Evolutionary conservation across 2,329 filamentous ascomycete species (phyloP), one percentile per base, ranked within the genome.

Genomic region (Trichophyton mentagrophytes): DNA sequence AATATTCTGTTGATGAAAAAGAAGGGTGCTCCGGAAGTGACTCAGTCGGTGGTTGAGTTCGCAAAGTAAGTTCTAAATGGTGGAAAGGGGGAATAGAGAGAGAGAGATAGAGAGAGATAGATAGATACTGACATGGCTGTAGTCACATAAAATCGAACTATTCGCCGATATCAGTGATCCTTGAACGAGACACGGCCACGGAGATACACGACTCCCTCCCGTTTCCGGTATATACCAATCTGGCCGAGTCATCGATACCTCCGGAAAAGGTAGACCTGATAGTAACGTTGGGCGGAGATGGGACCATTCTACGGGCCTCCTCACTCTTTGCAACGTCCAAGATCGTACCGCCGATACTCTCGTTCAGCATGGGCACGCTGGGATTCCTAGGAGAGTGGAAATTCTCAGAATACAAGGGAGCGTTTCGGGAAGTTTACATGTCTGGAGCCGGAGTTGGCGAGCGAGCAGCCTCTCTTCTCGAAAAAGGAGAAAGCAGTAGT

Each of bases 331-430:
- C 90, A 62, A 86, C 89, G 42, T 85, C 88, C 51, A 79, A 82
- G 1, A 84, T 85, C 49, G 92, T 99, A 0, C 93, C 93, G 0
- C 93, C 93, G 0, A 88, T 99, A 38, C 78, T 99, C 6, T 90
- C 89, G 1, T 99, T 99, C 70, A 95, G 90, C 71, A 96, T 99
- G 89, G 93, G 93, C 4, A 95, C 92, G 0, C 78, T 99, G 0
- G 93, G 93, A 0, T 99, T 99, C 66, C 77, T 99, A 6, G 91
- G 92, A 15, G 92, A 97, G 74, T 99, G 92, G 91, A 95, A 93
- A 68, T 97, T 97, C 71, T 80, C 80, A 5, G 91, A 97, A 68
- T 89, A 95, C 76, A 96, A 96, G 74, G 82, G 89, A 57, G 93
- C 93, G 0, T 96, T 95, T 77, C 80, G 90, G 57, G 89, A 96